These are phyloP conservation scores for Cladosporium austrohemisphaericum DNA, from an alignment of 2,329 filamentous ascomycete genomes.

Conservation along the genomic window DNA sequence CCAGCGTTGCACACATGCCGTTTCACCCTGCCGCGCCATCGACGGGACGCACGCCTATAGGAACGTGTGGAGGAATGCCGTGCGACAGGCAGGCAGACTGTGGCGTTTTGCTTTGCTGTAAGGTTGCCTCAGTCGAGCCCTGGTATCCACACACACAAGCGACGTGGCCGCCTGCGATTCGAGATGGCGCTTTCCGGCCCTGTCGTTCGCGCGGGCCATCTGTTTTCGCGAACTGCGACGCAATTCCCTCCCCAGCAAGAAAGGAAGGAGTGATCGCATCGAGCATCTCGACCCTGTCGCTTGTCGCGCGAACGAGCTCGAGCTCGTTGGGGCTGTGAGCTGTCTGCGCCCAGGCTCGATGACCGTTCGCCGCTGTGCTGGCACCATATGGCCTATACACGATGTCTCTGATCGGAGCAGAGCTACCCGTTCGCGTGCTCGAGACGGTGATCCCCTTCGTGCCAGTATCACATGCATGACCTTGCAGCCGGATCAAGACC, in stretches of 20 bases:
- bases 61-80: constrained; percentile 14
- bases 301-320: constrained; percentile 9
- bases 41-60: constrained; percentile 11
- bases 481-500: constrained; percentile 16
- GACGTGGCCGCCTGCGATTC: constrained; percentile 30
- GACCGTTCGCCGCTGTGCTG: background rate
- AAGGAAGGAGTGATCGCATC: constrained; percentile 5
- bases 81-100: constrained; percentile 7
- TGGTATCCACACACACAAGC: constrained; percentile 18
- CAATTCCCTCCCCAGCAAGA: background rate
- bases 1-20: constrained; percentile 7
- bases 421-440: constrained; percentile 13
- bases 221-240: background rate
- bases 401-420: constrained; percentile 14
- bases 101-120: constrained; percentile 21
- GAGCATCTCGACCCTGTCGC: background rate
- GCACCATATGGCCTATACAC: constrained; percentile 11
- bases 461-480: constrained; percentile 16
- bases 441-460: constrained; percentile 6
- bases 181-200: constrained; percentile 21
- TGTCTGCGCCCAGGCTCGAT: constrained; percentile 2
- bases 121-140: constrained; percentile 26
- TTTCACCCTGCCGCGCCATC: constrained; percentile 14
- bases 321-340: constrained; percentile 10
- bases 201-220: background rate